Conservation (phyloP, 768 basidiomycete genomes). For the Brasilioporus rufonigricans region DNA sequence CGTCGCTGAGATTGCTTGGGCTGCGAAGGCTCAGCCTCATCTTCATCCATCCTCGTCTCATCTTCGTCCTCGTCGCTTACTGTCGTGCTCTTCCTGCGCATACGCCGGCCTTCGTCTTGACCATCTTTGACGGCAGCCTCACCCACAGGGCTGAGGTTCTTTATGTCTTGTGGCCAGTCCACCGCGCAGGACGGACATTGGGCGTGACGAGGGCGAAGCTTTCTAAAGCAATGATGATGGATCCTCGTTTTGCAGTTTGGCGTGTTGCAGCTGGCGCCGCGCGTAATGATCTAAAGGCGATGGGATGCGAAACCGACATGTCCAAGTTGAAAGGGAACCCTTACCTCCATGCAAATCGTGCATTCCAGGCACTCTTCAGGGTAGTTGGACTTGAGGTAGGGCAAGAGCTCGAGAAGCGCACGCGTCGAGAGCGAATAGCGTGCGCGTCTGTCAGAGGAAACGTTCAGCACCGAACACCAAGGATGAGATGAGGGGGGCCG, state of each 20-base stretch:
- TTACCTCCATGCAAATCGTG: conserved; percentile 68
- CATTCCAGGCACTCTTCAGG: conserved; percentile 71
- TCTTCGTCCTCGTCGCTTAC: conserved; percentile 44
- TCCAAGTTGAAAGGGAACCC: conserved; percentile 1
- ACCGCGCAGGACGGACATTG: conserved; percentile 56
- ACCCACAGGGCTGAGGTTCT: conserved; percentile 56
- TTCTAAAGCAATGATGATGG: conserved; percentile 63
- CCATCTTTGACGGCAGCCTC: conserved; percentile 66
- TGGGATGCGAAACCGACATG: neutral
- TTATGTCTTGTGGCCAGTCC: conserved; percentile 59
- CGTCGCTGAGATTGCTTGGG: conserved; percentile 26
- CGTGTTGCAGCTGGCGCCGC: conserved; percentile 60
- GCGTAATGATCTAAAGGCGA: conserved; percentile 58
- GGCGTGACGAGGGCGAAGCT: conserved; percentile 41
- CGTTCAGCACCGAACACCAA: neutral
- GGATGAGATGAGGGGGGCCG: conserved; percentile 5
- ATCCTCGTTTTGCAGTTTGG: conserved; percentile 61
- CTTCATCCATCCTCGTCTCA: conserved; percentile 33
- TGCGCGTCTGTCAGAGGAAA: conserved; percentile 43
- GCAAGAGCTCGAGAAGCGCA: conserved; percentile 66
- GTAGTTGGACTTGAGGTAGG: conserved; percentile 73
- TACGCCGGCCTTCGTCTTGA: conserved; percentile 46
- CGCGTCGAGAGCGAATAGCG: conserved; percentile 78
- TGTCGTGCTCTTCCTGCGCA: conserved; percentile 32
- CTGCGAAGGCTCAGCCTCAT: conserved; percentile 33